These are phyloP conservation scores for Pistacia atlantica DNA, from an alignment of 345 rosid species.

Conservation along the genomic window DNA sequence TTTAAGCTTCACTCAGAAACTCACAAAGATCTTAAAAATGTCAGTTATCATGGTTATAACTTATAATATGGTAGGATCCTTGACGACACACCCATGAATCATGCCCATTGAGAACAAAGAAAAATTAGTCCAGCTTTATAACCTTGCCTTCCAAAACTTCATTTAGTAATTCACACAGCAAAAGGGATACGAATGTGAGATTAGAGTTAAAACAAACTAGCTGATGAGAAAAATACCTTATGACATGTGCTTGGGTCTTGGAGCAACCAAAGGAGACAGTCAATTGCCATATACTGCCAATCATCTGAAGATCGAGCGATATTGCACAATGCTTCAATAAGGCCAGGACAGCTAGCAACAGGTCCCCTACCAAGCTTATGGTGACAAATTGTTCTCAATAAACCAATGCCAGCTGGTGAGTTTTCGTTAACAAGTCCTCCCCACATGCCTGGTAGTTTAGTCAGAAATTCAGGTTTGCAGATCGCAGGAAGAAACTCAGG, in stretches of 20 bases:
- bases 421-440: slow-evolving; percentile 99
- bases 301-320: slow-evolving; percentile 98
- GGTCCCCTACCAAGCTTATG: slow-evolving; percentile 95
- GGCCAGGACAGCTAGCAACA: slow-evolving; percentile 81
- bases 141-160: neutral
- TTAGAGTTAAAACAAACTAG: neutral
- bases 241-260: slow-evolving; percentile 89
- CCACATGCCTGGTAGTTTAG: slow-evolving; percentile 95
- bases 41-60: neutral
- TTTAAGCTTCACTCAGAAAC: neutral
- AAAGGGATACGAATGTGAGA: neutral
- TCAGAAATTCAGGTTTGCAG: slow-evolving; percentile 91
- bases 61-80: neutral
- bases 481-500: slow-evolving; percentile 92
- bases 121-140: neutral
- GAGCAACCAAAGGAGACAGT: slow-evolving; percentile 96
- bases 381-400: slow-evolving; percentile 92
- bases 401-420: slow-evolving; percentile 98
- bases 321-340: slow-evolving; percentile 84
- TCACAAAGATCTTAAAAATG: neutral
- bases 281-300: slow-evolving; percentile 99
- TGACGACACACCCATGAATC: neutral
- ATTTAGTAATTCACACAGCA: neutral
- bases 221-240: slow-evolving; percentile 48
- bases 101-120: neutral